phyloP scores from a whole-genome alignment of 208 protist genomes.

The Wallacemonas sp. region DNA sequence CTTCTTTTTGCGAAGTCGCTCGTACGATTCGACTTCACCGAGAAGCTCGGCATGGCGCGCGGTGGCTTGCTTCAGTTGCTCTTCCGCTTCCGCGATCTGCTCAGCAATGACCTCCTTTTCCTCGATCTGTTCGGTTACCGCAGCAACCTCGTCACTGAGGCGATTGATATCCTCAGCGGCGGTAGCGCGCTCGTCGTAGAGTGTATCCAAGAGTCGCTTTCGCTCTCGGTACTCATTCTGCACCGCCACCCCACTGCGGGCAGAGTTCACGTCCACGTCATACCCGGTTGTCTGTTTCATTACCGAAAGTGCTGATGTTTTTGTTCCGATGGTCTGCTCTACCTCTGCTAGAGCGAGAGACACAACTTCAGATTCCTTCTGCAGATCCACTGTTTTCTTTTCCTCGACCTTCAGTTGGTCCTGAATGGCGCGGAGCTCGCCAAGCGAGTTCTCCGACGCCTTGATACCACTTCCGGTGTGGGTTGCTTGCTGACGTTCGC shows the following conservation, averaged over 20 bases:
- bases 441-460: conserved; percentile 61
- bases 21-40: conserved; percentile 63
- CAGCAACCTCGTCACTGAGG: conserved; percentile 50
- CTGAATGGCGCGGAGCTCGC: conserved; percentile 59
- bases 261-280: conserved; percentile 30
- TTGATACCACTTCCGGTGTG: conserved; percentile 30
- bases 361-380: conserved; percentile 44
- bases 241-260: conserved; percentile 17
- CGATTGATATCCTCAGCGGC: conserved; percentile 36
- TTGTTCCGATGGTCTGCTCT: conserved; percentile 55
- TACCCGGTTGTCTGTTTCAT: conserved; percentile 68
- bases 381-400: conserved; percentile 52
- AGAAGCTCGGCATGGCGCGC: conserved; percentile 32
- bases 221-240: conserved; percentile 57
- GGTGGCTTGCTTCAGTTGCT: conserved; percentile 43
- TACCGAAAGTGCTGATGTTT: conserved; percentile 35
- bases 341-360: conserved; percentile 56
- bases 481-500: conserved; percentile 24
- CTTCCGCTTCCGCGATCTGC: conserved; percentile 51
- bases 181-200: conserved; percentile 45
- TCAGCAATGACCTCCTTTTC: conserved; percentile 40
- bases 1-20: conserved; percentile 84
- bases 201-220: conserved; percentile 29
- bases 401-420: conserved; percentile 75
- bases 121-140: conserved; percentile 39